Evolutionary conservation across 352 stramenopile genomes (phyloP), one percentile per base, ranked within the genome.

Genomic region (Pythium brachiatum): DNA sequence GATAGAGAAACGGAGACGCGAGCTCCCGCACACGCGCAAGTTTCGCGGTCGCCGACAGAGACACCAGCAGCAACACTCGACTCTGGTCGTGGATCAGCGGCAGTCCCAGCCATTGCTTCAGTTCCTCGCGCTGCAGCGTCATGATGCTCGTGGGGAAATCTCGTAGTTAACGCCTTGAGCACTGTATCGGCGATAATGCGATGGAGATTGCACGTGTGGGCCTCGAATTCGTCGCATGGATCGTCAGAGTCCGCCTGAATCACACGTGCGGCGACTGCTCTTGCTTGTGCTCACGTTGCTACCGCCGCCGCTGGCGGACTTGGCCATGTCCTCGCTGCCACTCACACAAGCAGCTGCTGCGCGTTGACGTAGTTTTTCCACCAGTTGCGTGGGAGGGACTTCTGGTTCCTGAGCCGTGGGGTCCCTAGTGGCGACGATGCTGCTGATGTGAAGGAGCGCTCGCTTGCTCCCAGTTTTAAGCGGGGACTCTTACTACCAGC

Each of bases 301-400:
- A 23, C 36, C 39, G 15, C 34, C 27, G 16, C 43, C 61, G 5
- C 47, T 31, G 20, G 26, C 57, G 7, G 25, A 41, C 20, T 29
- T 52, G 3, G 32, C 7, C 20, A 53, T 48, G 21, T 86, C 71
- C 4, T 32, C 8, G 0, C 58, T 68, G 23, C 47, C 18, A 32
- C 39, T 76, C 5, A 69, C 62, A 76, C 18, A 60, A 21, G 2
- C 55, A 36, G 52, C 51, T 46, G 66, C 27, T 71, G 66, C 20
- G 71, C 61, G 2, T 62, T 67, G 3, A 63, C 50, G 43, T 86
- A 76, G 26, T 78, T 76, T 41, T 92, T 92, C 11, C 72, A 79
- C 83, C 83, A 90, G 32, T 81, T 88, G 4, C 81, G 77, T 12
- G 83, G 83, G 29, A 90, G 65, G 2, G 83, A 83, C 21, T 75